Evolutionary conservation across 208 protist species (phyloP), one percentile per base, ranked within the genome.

Genomic region (Trypanosoma theileri): DNA sequence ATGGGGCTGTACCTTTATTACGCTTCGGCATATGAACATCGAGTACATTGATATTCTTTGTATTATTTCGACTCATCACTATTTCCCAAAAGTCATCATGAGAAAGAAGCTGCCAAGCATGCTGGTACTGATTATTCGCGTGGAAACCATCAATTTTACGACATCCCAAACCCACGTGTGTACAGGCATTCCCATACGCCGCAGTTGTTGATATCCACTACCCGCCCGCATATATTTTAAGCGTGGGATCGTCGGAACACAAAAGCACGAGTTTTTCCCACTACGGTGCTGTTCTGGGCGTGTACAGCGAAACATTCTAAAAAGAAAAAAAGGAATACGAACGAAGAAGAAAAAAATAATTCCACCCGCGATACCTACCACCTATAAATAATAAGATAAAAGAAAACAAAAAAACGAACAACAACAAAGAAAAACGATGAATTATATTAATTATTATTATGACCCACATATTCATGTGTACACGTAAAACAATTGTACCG

Each of bases 21-120:
- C 87, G 84, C 74, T 94, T 94, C 61, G 91, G 91, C 88, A 96
- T 93, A 74, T 94, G n/a, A n/a, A 94, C 86, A 93, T 94, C 53
- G 87, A 93, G 77, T 94, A 93, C 59, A 94, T 48, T 21, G n/a
- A 94, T 92, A 64, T 93, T 93, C 44, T 88, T 86, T 40, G 91
- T 96, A 50, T 93, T 84, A 58, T 92, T 92, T 92, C 28, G 91
- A 94, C 65, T 96, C 86, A 69, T 96, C 89, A 70, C 85, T 93
- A 80, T 94, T 92, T 63, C 91, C 91, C n/a, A n/a, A 17, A 96
- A 72, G 64, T 96, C 91, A 69, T 93, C 88, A 69, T 96, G 88
- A 11, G 88, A 86, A 58, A 96, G 85, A 52, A 96, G 77, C 60
- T 88, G 91, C 85, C 88, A 94, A 12, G 91, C 91, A 69, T 96